A percentile compares a stretch with the other conserved stretches of the same genome.
phyloP scores from a whole-genome alignment of 495 filamentous ascomycete genomes.

The Penicillium dipodomyicola region DNA sequence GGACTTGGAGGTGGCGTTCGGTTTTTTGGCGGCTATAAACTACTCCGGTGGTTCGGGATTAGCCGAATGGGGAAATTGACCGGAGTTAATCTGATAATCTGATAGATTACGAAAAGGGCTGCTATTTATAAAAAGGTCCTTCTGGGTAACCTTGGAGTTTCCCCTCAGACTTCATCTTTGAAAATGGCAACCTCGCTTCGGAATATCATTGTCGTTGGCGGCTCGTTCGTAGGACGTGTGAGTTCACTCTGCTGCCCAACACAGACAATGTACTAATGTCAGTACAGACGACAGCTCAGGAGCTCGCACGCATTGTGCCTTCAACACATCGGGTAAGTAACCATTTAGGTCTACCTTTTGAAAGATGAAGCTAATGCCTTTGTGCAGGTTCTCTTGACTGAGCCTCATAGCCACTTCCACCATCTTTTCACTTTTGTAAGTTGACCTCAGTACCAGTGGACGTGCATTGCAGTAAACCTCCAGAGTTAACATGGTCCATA shows the following conservation, averaged over 20 bases:
- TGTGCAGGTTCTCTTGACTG: conserved; percentile 45
- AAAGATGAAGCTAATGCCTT: not conserved
- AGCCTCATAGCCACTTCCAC: conserved; percentile 54
- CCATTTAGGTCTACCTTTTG: not conserved
- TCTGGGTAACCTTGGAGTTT: not conserved
- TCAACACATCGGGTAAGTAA: conserved; percentile 33
- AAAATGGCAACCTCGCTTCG: conserved; percentile 30
- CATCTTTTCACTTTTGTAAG: conserved; percentile 55
- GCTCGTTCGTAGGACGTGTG: conserved; percentile 44
- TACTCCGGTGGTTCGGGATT: conserved; percentile 5
- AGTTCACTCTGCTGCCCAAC: conserved; percentile 5
- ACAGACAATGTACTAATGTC: conserved; percentile 8
- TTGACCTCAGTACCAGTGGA: not conserved
- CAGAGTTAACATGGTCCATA: conserved; percentile 15
- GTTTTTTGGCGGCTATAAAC: not conserved
- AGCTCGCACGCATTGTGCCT: conserved; percentile 38
- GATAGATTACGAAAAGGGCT: conserved; percentile 3
- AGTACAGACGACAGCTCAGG: conserved; percentile 34
- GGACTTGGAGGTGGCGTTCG: not conserved
- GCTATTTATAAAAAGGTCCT: not conserved
- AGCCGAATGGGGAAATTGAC: not conserved
- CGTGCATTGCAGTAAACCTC: not conserved
- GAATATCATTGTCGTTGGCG: conserved; percentile 44
- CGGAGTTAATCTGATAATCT: conserved; percentile 14
- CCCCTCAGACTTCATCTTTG: not conserved